Conservation (phyloP, 208 protist species). For the Leishmania arabica region DNA sequence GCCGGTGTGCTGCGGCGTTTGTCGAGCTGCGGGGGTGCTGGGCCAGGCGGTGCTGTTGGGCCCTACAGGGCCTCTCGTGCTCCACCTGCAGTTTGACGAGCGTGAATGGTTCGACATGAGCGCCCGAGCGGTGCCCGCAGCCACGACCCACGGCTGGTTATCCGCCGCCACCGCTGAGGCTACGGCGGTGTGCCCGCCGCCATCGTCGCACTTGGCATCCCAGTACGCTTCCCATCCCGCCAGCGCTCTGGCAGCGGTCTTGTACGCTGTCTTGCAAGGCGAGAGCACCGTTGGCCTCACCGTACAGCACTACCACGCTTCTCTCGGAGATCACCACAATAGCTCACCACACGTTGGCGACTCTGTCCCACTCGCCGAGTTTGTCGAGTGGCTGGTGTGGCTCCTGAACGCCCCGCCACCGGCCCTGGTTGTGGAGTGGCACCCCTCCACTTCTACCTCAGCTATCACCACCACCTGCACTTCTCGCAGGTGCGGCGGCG, state of each 20-base stretch:
- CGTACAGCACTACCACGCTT: not conserved
- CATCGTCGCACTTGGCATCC: slow-evolving; percentile 5
- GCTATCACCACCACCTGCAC: not conserved
- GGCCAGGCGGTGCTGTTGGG: slow-evolving; percentile 64
- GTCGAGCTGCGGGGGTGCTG: slow-evolving; percentile 32
- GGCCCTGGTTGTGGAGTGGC: slow-evolving; percentile 61
- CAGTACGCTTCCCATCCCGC: slow-evolving; percentile 9
- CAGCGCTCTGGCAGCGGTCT: slow-evolving; percentile 8
- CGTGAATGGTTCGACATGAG: slow-evolving; percentile 23
- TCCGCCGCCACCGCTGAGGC: slow-evolving; percentile 5
- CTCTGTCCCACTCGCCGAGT: slow-evolving; percentile 30
- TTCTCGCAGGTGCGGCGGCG: not conserved
- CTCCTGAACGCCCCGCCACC: slow-evolving; percentile 48
- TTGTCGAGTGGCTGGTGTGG: slow-evolving; percentile 53
- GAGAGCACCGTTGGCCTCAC: not conserved
- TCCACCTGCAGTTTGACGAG: slow-evolving; percentile 63
- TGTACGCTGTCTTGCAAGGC: slow-evolving; percentile 29
- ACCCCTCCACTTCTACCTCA: slow-evolving; percentile 11
- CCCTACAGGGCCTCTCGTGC: slow-evolving; percentile 59
- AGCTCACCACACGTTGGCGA: slow-evolving; percentile 4
- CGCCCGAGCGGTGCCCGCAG: not conserved
- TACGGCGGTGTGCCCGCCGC: slow-evolving; percentile 23
- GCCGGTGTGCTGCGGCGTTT: slow-evolving; percentile 53
- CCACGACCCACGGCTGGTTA: not conserved
- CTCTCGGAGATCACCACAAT: not conserved